Conservation (phyloP, 108 stramenopile species). For the Cylindrotheca closterium region DNA sequence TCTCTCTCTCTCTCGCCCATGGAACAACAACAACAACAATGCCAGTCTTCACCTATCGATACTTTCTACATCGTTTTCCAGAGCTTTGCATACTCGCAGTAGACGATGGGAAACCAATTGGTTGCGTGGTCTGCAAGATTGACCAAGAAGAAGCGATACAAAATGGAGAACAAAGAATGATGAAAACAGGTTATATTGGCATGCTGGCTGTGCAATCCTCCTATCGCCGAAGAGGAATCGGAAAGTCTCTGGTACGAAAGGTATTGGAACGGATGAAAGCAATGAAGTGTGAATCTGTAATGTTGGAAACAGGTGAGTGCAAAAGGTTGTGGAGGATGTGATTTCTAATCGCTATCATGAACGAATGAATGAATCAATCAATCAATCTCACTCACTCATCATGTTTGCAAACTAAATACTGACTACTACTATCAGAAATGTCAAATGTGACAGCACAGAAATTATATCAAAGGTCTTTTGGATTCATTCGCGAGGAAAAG, state of each 20-base stretch:
- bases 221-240: slow-evolving; percentile 81
- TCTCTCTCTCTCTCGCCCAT: neutral
- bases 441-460: slow-evolving; percentile 67
- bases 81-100: slow-evolving; percentile 82
- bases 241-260: slow-evolving; percentile 61
- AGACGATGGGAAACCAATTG: slow-evolving; percentile 55
- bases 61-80: slow-evolving; percentile 83
- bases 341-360: no score
- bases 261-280: slow-evolving; percentile 53
- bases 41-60: slow-evolving; percentile 86
- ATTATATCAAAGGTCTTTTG: slow-evolving; percentile 81
- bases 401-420: no score
- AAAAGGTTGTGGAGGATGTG: no score
- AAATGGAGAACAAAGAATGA: neutral
- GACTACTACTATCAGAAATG: no score
- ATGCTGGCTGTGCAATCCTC: slow-evolving; percentile 78
- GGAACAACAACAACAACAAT: neutral
- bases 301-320: slow-evolving; percentile 51
- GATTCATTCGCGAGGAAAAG: slow-evolving; percentile 83
- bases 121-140: slow-evolving; percentile 89
- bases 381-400: no score
- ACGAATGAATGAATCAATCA: no score
- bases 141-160: slow-evolving; percentile 45
- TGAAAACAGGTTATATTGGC: slow-evolving; percentile 64
- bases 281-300: slow-evolving; percentile 58